These are phyloP conservation scores for Gloeophyllum trabeum DNA, from an alignment of 768 basidiomycete species.

Conservation along the genomic window DNA sequence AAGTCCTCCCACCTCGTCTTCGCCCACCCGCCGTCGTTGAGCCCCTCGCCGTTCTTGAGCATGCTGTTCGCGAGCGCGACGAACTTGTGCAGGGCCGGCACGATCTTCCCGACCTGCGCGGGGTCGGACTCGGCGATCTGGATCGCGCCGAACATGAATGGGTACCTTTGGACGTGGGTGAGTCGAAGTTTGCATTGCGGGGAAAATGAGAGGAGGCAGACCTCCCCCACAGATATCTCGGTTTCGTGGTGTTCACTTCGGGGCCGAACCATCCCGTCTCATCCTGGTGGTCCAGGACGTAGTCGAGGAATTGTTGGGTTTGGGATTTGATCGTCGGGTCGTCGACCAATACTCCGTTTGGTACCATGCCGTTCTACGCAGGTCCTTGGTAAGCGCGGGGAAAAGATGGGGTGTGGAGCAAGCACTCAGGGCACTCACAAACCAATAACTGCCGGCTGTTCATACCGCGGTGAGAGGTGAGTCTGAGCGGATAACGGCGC, in stretches of 20 bases:
- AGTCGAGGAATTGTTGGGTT: constrained; percentile 35
- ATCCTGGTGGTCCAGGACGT: constrained; percentile 40
- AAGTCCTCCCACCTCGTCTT: constrained; percentile 49
- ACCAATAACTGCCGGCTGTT: constrained; percentile 47
- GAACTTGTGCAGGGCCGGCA: constrained; percentile 40
- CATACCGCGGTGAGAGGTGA: neutral
- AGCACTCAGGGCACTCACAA: constrained; percentile 23
- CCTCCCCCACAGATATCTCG: constrained; percentile 44
- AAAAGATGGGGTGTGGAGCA: no score
- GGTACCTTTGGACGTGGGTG: constrained; percentile 23
- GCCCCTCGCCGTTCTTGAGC: constrained; percentile 38
- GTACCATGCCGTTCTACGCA: constrained; percentile 39
- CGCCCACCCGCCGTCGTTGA: constrained; percentile 45
- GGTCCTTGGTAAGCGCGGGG: neutral
- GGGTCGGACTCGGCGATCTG: constrained; percentile 41
- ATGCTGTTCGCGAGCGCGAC: constrained; percentile 40
- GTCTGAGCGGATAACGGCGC: neutral
- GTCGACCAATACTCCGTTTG: constrained; percentile 35
- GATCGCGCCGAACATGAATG: constrained; percentile 47
- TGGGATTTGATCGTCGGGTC: constrained; percentile 32
- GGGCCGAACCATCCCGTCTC: constrained; percentile 46
- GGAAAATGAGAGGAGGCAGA: constrained; percentile 7
- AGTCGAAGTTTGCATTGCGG: neutral
- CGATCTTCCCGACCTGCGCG: constrained; percentile 30
- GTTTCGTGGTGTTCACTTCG: constrained; percentile 39